phyloP scores from a whole-genome alignment of 805 yeast species.

The Nakazawaea peltata region DNA sequence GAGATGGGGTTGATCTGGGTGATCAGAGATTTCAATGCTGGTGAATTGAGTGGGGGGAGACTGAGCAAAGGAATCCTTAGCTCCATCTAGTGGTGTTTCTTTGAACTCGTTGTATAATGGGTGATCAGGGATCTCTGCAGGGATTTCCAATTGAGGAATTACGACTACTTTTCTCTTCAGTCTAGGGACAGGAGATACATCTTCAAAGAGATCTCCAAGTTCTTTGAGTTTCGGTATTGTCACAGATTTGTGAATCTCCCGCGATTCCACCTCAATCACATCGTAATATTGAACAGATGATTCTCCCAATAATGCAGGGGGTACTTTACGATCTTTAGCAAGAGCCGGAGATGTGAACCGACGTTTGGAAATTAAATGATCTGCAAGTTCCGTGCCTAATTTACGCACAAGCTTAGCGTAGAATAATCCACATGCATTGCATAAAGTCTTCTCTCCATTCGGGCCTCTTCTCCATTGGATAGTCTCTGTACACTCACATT shows the following conservation, averaged over 20 bases:
- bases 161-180: slow-evolving; percentile 2
- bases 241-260: not conserved
- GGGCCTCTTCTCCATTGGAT: slow-evolving; percentile 89
- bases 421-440: slow-evolving; percentile 79
- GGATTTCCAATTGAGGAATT: slow-evolving; percentile 1
- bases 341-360: not conserved
- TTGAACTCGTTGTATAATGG: too few relatives aligned
- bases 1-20: too few relatives aligned
- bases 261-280: slow-evolving; percentile 1
- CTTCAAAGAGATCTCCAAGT: slow-evolving; percentile 1
- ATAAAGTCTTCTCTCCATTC: slow-evolving; percentile 62
- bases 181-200: slow-evolving; percentile 1
- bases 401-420: slow-evolving; percentile 60
- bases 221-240: not conserved
- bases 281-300: not conserved
- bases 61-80: too few relatives aligned
- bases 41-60: too few relatives aligned
- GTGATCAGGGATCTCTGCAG: too few relatives aligned
- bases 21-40: too few relatives aligned
- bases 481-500: slow-evolving; percentile 48
- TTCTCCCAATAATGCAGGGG: slow-evolving; percentile 4
- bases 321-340: slow-evolving; percentile 3
- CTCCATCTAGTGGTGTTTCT: too few relatives aligned
- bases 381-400: slow-evolving; percentile 46
- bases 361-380: slow-evolving; percentile 26